Base-by-base conservation (phyloP, 2,329 filamentous ascomycete genomes). In the Zasmidium angulare region DNA sequence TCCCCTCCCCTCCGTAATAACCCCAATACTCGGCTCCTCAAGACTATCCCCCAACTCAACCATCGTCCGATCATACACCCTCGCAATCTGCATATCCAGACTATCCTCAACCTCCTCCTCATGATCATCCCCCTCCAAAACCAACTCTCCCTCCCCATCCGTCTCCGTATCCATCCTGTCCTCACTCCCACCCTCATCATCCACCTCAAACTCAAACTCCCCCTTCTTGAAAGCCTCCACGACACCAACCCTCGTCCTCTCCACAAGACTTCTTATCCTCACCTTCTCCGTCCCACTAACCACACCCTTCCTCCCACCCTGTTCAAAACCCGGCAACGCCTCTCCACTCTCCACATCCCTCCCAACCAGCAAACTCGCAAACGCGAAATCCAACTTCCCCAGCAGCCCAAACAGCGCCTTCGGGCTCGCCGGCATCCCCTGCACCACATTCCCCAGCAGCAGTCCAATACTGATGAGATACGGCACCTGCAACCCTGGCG, bases 281-380 rank as follows among this genome's bases (percentile, higher is more conserved):
- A 98, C 91, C 81, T 95, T 96, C 73, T 97, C 91, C 0, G 90
- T 93, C 19, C 87, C 91, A 79, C 90, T 88, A 0, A 90, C 88
- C 9, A 77, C 77, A 3, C 81, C 77, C 36, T 17, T 43, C 36
- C 11, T 43, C 36, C 36, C 36, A 0, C 83, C 83, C 6, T 78
- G 81, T 63, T 86, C 84, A 63, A 93, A 91, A 0, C 91, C 91
- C 0, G 90, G 87, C 1, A 96, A 78, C 0, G 78, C 68, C 43
- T 87, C 84, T 0, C 84, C 82, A 0, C 87, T 87, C 14, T 87
- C 83, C 2, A 86, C 76, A 68, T 96, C 86, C 58, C 82, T 77
- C 2, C 89, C 89, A 22, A 81, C 77, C 1, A 96, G 72, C 10
- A 97, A 78, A 59, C 88, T 90, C 1, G 89, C 85, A 71, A 97